Percentiles rank a stretch among this genome's conserved stretches.
Evolutionary conservation across 2,329 filamentous ascomycete genomes (phyloP).

Genomic region (Aspergillus brunneoviolaceus): DNA sequence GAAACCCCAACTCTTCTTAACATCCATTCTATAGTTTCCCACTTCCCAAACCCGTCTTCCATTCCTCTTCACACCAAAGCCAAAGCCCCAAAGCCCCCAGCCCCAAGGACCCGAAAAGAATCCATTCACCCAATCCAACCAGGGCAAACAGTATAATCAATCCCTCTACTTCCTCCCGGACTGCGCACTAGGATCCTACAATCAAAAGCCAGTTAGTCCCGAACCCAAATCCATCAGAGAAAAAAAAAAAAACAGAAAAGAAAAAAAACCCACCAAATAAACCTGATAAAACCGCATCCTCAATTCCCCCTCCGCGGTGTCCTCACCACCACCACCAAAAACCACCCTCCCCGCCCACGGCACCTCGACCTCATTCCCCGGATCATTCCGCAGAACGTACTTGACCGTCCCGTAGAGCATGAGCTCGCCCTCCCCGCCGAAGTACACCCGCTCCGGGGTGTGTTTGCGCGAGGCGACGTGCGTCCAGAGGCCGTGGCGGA

Average conservation of each 20-base stretch:
- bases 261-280: slow-evolving; percentile 35
- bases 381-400: slow-evolving; percentile 34
- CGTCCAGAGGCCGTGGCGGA: slow-evolving; percentile 39
- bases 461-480: slow-evolving; percentile 37
- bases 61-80: no score
- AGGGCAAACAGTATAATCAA: no score
- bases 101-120: no score
- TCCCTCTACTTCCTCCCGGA: slow-evolving; percentile 32
- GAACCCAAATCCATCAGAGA: background rate
- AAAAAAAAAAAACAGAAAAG: background rate
- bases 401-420: slow-evolving; percentile 40
- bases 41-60: no score
- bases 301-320: slow-evolving; percentile 23
- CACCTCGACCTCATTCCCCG: slow-evolving; percentile 34
- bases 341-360: slow-evolving; percentile 40
- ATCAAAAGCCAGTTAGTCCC: slow-evolving; percentile 1
- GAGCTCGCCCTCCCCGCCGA: slow-evolving; percentile 34
- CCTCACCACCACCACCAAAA: slow-evolving; percentile 30
- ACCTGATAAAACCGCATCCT: slow-evolving; percentile 44
- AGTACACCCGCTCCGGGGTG: slow-evolving; percentile 31
- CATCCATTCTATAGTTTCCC: no score
- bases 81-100: no score
- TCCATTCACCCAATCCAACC: background rate
- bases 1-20: no score
- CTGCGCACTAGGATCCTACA: slow-evolving; percentile 36